Evolutionary conservation across 352 stramenopile genomes (phyloP).

Genomic region (Pythium rishiriense): DNA sequence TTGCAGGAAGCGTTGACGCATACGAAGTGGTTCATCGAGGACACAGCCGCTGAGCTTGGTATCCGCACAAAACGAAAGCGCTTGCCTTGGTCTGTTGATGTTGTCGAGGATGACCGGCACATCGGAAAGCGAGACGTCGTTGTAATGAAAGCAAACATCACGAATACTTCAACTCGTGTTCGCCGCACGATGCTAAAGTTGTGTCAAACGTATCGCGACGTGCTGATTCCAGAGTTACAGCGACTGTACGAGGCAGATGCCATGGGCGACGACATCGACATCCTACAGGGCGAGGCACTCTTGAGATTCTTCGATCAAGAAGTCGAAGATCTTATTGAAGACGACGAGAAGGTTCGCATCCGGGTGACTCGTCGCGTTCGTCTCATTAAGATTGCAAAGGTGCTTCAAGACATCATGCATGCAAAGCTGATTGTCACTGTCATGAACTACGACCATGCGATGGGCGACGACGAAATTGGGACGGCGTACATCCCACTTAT

Average conservation of each 20-base stretch:
- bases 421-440: slow-evolving; percentile 56
- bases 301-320: slow-evolving; percentile 64
- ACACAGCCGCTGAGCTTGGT: slow-evolving; percentile 49
- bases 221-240: slow-evolving; percentile 56
- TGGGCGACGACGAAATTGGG: slow-evolving; percentile 52
- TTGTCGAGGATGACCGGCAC: slow-evolving; percentile 15
- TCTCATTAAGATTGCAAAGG: slow-evolving; percentile 51
- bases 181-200: slow-evolving; percentile 61
- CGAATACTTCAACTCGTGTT: slow-evolving; percentile 48
- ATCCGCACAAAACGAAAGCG: slow-evolving; percentile 35
- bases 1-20: slow-evolving; percentile 41
- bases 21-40: slow-evolving; percentile 53
- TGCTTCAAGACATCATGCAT: slow-evolving; percentile 67
- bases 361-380: slow-evolving; percentile 57
- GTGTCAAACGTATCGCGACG: slow-evolving; percentile 47
- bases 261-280: slow-evolving; percentile 36
- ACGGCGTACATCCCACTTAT: slow-evolving; percentile 61
- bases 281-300: slow-evolving; percentile 41
- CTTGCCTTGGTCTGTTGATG: slow-evolving; percentile 50
- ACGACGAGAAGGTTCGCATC: slow-evolving; percentile 50
- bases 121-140: slow-evolving; percentile 27
- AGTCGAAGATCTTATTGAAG: slow-evolving; percentile 61
- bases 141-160: slow-evolving; percentile 47
- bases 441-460: slow-evolving; percentile 51
- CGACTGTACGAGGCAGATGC: slow-evolving; percentile 53